Conservation (phyloP, 345 rosid genomes). For the Eucalyptus decipiens region DNA sequence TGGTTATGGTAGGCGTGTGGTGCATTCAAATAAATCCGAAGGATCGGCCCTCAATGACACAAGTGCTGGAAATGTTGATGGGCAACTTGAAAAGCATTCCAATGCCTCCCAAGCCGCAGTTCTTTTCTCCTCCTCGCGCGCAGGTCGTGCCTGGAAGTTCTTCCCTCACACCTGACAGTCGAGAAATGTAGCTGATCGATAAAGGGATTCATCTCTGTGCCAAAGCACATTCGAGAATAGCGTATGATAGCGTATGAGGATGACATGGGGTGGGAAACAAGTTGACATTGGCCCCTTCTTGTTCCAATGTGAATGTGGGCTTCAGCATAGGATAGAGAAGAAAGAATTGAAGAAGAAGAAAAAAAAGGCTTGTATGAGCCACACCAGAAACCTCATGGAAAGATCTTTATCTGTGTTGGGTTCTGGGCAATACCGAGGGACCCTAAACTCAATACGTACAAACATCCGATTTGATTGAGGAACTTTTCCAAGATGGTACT, state of each 20-base stretch:
- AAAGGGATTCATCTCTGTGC: not conserved
- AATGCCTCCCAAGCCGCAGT: slow-evolving; percentile 17
- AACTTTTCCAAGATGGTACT: not conserved
- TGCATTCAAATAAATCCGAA: slow-evolving; percentile 21
- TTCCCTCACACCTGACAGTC: not conserved
- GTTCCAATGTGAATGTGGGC: not conserved
- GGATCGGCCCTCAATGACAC: slow-evolving; percentile 18
- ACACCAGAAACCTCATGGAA: not conserved
- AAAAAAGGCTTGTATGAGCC: not conserved
- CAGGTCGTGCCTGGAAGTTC: not conserved
- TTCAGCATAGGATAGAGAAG: not conserved
- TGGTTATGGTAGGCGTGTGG: slow-evolving; percentile 17
- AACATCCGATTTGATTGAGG: not conserved
- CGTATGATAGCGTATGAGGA: not conserved
- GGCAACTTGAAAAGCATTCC: slow-evolving; percentile 1
- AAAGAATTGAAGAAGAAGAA: not conserved
- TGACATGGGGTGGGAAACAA: not conserved
- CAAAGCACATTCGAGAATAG: not conserved
- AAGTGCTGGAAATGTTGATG: slow-evolving; percentile 15
- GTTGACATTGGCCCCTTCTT: not conserved
- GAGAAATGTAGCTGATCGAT: not conserved
- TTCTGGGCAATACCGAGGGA: not conserved
- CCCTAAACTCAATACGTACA: not conserved
- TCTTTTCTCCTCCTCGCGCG: not conserved
- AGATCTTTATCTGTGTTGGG: not conserved